Evolutionary conservation across 345 rosid genomes (phyloP).

Genomic region (Salix brachista): DNA sequence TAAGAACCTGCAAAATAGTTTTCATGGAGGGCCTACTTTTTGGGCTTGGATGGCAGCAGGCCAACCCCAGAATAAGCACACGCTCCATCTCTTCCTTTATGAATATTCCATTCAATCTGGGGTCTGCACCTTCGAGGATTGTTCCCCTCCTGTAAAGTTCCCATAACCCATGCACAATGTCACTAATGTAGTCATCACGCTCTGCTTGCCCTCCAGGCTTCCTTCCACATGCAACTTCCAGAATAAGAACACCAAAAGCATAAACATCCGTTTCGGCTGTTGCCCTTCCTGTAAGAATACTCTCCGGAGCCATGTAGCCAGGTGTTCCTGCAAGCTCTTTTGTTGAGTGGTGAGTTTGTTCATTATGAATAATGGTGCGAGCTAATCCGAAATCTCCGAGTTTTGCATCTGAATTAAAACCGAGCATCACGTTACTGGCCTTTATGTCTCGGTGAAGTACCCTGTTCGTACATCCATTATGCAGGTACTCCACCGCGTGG

Average conservation of each 20-base stretch:
- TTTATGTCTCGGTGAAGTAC: conserved; percentile 74
- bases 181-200: conserved; percentile 35
- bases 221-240: conserved; percentile 60
- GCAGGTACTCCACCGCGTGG: conserved; percentile 68
- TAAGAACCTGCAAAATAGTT: conserved; percentile 56
- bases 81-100: conserved; percentile 37
- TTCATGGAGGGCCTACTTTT: conserved; percentile 65
- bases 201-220: conserved; percentile 37
- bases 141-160: conserved; percentile 44
- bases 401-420: conserved; percentile 49
- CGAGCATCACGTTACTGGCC: conserved; percentile 76
- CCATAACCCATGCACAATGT: conserved; percentile 70
- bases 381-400: conserved; percentile 83
- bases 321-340: conserved; percentile 69
- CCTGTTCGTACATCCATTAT: conserved; percentile 53
- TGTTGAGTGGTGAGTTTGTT: conserved; percentile 68
- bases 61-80: conserved; percentile 55
- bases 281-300: conserved; percentile 53
- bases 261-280: conserved; percentile 65
- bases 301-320: conserved; percentile 86
- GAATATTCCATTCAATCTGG: conserved; percentile 37
- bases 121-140: conserved; percentile 52
- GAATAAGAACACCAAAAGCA: conserved; percentile 58
- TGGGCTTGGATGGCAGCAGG: conserved; percentile 81
- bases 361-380: conserved; percentile 48